Percentiles rank a stretch among this genome's conserved stretches.
Evolutionary conservation across 1,139 yeast species (phyloP).

Genomic region (Candida freyschussii): DNA sequence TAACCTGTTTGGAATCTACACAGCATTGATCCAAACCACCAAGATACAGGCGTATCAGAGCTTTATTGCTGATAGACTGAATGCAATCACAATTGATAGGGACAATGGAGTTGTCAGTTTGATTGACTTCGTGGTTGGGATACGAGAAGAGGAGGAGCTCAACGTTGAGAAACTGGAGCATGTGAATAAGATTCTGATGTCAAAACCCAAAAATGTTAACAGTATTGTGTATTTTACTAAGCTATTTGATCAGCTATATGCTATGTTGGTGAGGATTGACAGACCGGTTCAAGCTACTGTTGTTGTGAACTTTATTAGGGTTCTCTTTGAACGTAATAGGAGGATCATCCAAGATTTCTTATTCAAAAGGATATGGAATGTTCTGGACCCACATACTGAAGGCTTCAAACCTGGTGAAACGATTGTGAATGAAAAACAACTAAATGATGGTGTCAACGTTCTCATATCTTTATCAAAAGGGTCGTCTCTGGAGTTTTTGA

Average conservation of each 20-base stretch:
- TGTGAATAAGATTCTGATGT: conserved; percentile 55
- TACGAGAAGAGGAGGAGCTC: conserved; percentile 68
- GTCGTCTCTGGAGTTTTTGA: conserved; percentile 39
- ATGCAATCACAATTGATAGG: conserved; percentile 51
- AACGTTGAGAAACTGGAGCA: conserved; percentile 60
- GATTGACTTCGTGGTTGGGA: conserved; percentile 72
- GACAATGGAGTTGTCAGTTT: conserved; percentile 65
- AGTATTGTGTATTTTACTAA: conserved; percentile 47
- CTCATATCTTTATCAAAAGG: conserved; percentile 57
- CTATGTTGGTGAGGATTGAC: conserved; percentile 52
- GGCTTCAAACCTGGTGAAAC: conserved; percentile 23
- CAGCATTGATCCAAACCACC: conserved; percentile 44
- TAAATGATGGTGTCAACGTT: conserved; percentile 65
- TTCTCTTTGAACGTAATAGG: conserved; percentile 48
- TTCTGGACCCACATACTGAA: conserved; percentile 34
- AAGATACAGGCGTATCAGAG: conserved; percentile 38
- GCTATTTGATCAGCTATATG: conserved; percentile 57
- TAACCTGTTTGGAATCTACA: conserved; percentile 52
- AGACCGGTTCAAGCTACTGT: conserved; percentile 59
- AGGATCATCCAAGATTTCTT: conserved; percentile 57
- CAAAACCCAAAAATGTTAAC: conserved; percentile 51
- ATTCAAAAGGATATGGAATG: conserved; percentile 42
- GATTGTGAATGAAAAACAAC: conserved; percentile 40
- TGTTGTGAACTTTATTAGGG: conserved; percentile 49
- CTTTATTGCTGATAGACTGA: conserved; percentile 43